Evolutionary conservation across 441 rosid species (phyloP).

Genomic region (Omphalea diandra): DNA sequence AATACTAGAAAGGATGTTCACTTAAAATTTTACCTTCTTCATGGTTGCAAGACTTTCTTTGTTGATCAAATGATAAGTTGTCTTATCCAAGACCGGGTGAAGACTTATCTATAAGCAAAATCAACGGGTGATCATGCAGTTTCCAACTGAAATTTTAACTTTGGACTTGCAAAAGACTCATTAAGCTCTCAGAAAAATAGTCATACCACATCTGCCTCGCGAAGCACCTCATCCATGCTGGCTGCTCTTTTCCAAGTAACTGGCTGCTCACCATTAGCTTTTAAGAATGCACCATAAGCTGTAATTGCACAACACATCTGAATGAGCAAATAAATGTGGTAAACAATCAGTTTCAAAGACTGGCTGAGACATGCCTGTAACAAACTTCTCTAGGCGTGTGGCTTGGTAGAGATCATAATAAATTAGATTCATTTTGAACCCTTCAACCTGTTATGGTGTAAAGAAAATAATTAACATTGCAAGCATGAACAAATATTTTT

Average conservation of each 20-base stretch:
- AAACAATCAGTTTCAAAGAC: neutral
- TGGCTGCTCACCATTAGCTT: constrained; percentile 79
- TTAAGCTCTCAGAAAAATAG: constrained; percentile 10
- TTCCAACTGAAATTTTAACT: neutral
- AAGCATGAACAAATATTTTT: neutral
- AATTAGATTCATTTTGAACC: constrained; percentile 96
- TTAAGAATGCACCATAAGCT: constrained; percentile 84
- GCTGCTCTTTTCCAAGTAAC: constrained; percentile 93
- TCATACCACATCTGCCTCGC: constrained; percentile 78
- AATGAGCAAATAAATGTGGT: neutral
- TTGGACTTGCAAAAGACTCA: neutral
- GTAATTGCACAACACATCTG: constrained; percentile 21
- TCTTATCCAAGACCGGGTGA: constrained; percentile 88
- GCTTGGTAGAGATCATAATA: constrained; percentile 91
- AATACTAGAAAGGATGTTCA: neutral
- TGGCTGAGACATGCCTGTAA: constrained; percentile 52
- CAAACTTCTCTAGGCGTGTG: constrained; percentile 88
- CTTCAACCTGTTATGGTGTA: constrained; percentile 60
- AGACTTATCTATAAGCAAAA: constrained; percentile 76
- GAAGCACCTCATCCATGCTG: constrained; percentile 85
- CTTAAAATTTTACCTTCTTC: constrained; percentile 64
- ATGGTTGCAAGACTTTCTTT: constrained; percentile 83
- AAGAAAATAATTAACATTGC: neutral
- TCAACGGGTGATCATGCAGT: constrained; percentile 6
- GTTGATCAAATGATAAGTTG: constrained; percentile 92